phyloP scores from a whole-genome alignment of 2,329 filamentous ascomycete species.

The Malbranchea cinnamomea region DNA sequence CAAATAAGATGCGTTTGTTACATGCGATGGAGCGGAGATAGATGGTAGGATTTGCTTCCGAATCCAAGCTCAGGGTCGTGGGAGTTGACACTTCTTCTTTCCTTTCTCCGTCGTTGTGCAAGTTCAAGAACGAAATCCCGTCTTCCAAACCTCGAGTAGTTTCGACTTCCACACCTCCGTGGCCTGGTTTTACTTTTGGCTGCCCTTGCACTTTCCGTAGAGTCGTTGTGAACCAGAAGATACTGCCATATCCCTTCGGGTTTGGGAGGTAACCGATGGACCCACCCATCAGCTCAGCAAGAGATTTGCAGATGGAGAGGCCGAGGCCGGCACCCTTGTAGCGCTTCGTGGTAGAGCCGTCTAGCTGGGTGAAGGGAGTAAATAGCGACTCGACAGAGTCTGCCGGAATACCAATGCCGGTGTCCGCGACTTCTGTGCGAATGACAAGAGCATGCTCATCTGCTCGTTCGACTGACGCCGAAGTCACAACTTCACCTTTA shows the following conservation, averaged over 20 bases:
- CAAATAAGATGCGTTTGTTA: conserved; percentile 26
- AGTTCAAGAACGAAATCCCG: too few species aligned
- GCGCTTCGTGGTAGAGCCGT: conserved; percentile 37
- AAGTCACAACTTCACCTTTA: conserved; percentile 35
- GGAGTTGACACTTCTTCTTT: too few species aligned
- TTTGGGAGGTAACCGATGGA: conserved; percentile 33
- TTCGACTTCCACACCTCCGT: too few species aligned
- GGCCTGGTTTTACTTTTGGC: conserved; percentile 16
- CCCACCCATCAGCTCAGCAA: conserved; percentile 43
- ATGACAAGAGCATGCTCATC: conserved; percentile 28
- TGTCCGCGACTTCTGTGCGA: conserved; percentile 38
- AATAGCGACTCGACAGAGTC: conserved; percentile 35
- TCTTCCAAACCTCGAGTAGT: too few species aligned
- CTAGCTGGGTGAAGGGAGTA: conserved; percentile 41
- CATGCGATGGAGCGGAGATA: too few species aligned
- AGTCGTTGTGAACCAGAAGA: conserved; percentile 38
- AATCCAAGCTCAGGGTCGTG: too few species aligned
- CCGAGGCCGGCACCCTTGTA: conserved; percentile 44
- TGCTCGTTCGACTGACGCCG: conserved; percentile 28
- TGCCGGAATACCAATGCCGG: conserved; percentile 38
- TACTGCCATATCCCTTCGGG: conserved; percentile 31
- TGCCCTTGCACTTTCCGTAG: conserved; percentile 24
- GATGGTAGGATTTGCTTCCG: too few species aligned
- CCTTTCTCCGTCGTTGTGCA: too few species aligned
- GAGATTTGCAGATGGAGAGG: conserved; percentile 41